Evolutionary conservation across 331 rosid species (phyloP), one percentile per base, ranked within the genome.

Genomic region (Acacia concinna): DNA sequence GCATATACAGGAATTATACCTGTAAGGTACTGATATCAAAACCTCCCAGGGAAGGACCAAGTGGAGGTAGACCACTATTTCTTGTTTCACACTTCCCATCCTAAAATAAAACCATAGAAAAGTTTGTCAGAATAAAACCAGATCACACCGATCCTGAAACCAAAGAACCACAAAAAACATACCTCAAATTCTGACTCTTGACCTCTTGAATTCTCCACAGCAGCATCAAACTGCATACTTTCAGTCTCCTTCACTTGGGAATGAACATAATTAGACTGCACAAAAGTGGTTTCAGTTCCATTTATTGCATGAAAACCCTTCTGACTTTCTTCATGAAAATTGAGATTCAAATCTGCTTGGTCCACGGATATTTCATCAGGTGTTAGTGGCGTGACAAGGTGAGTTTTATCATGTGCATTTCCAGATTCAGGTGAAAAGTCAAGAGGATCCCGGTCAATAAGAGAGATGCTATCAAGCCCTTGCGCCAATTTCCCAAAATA

Each of bases 401-500:
- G 76, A 65, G 88, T 41, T 84, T 65, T 71, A 71, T 65, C 23
- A 44, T 66, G 85, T 18, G 63, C 88, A 37, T 57, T 83, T 85
- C 92, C 76, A 38, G 82, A 38, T 1, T 70, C 84, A 72, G 91
- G 69, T 23, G 90, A 72, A 83, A 83, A 89, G 68, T 83, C 88
- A 87, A 79, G 88, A 67, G 84, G 88, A 85, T 93, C 94, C 88
- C 86, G 94, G 78, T 88, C 95, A 31, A 91, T 90, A 79, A 91
- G 93, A 77, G 94, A 93, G 63, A 81, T 79, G 59, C 84, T 87
- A 87, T 38, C 86, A 49, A 78, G 81, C 49, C 91, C 94, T 66
- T 86, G 93, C 27, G 93, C 97, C 84, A 93, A 79, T 74, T 87
- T 88, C 59, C 83, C 93, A 83, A 93, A 89, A 91, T 90, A 91